phyloP scores from a whole-genome alignment of 116 monocot species.

The Iris pallida region DNA sequence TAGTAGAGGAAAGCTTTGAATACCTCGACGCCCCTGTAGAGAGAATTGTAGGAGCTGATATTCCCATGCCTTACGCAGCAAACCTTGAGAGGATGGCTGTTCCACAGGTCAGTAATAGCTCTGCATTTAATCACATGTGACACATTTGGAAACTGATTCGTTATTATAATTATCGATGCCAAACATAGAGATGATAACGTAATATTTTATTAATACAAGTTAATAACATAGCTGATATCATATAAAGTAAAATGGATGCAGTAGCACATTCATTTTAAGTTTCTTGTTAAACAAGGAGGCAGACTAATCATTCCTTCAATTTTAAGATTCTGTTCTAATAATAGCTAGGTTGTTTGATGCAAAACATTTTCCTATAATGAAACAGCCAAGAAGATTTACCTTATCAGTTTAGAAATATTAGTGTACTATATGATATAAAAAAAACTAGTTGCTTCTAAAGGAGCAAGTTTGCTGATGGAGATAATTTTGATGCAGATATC shows the following conservation, averaged over 20 bases:
- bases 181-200: background rate
- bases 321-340: no score
- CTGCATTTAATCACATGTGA: background rate
- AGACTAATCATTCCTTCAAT: no score
- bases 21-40: slow-evolving; percentile 90
- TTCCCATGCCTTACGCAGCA: slow-evolving; percentile 84
- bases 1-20: slow-evolving; percentile 84
- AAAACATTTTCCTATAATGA: background rate
- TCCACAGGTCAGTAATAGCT: slow-evolving; percentile 53
- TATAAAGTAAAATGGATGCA: background rate
- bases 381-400: background rate
- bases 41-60: slow-evolving; percentile 89
- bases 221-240: background rate
- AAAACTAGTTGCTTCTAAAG: background rate
- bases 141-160: background rate
- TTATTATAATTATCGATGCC: background rate
- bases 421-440: background rate
- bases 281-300: background rate
- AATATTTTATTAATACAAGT: no score
- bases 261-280: background rate
- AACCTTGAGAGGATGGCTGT: slow-evolving; percentile 82
- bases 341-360: background rate
- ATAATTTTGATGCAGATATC: background rate
- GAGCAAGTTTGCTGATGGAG: no score
- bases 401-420: background rate